Percentiles rank a stretch among this genome's conserved stretches.
phyloP scores from a whole-genome alignment of 129 eudicot genomes.

The Sambucus nigra region DNA sequence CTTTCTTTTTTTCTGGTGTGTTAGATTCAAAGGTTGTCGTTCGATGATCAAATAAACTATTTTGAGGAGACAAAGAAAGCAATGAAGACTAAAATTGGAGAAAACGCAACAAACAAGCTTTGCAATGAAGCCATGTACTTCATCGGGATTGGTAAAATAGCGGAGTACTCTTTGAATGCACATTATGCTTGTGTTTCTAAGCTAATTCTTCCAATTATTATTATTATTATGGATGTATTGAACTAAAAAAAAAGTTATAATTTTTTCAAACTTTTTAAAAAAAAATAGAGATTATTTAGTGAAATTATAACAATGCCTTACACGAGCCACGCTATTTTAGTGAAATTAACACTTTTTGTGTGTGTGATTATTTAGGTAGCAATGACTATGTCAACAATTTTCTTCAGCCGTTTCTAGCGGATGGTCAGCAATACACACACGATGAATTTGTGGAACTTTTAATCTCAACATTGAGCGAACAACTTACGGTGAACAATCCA shows the following conservation, averaged over 20 bases:
- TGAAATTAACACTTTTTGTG: too few species aligned
- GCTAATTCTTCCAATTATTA: too few species aligned
- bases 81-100: slow-evolving; percentile 62
- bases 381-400: slow-evolving; percentile 86
- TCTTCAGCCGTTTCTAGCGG: slow-evolving; percentile 77
- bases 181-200: background rate
- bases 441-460: slow-evolving; percentile 60
- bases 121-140: slow-evolving; percentile 58
- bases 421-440: slow-evolving; percentile 58
- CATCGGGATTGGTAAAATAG: slow-evolving; percentile 63
- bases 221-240: too few species aligned
- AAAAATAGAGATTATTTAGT: background rate
- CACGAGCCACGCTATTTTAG: too few species aligned
- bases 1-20: background rate
- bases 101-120: slow-evolving; percentile 41
- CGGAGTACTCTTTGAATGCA: background rate
- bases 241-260: too few species aligned
- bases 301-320: background rate
- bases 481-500: slow-evolving; percentile 34
- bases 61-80: slow-evolving; percentile 60
- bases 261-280: too few species aligned
- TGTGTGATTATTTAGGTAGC: too few species aligned
- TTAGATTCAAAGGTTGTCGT: slow-evolving; percentile 71
- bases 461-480: slow-evolving; percentile 50
- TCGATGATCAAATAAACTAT: slow-evolving; percentile 67